These are phyloP conservation scores for Yamadazyma aaseri DNA, from an alignment of 1,139 yeast genomes.

Conservation along the genomic window DNA sequence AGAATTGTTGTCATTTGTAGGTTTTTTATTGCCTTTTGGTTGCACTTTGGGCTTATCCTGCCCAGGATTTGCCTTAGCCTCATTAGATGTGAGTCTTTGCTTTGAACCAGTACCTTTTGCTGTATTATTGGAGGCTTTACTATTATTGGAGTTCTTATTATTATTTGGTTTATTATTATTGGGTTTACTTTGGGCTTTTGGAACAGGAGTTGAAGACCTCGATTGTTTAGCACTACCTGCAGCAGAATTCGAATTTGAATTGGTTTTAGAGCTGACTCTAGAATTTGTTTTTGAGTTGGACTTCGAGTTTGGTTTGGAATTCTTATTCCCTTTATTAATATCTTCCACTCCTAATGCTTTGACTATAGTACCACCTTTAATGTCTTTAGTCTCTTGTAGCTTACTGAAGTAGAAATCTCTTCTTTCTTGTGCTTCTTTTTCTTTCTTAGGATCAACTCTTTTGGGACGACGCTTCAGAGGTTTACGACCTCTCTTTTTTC, in stretches of 20 bases:
- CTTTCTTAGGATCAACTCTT: slow-evolving; percentile 28
- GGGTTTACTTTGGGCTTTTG: neutral
- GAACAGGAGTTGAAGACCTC: slow-evolving; percentile 7
- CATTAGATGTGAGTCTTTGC: too few species aligned
- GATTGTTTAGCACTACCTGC: slow-evolving; percentile 6
- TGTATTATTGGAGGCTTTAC: neutral
- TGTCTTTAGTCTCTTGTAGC: slow-evolving; percentile 30
- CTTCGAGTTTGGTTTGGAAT: slow-evolving; percentile 1
- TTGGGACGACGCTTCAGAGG: slow-evolving; percentile 24
- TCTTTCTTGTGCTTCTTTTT: slow-evolving; percentile 30
- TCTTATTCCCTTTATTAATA: slow-evolving; percentile 9
- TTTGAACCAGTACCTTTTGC: neutral
- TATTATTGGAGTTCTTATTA: neutral
- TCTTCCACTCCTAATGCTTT: slow-evolving; percentile 38
- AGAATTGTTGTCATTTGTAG: too few species aligned
- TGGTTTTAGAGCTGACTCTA: slow-evolving; percentile 3
- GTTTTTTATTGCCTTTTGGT: neutral
- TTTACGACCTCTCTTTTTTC: slow-evolving; percentile 18
- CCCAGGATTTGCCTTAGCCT: neutral
- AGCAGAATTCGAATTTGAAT: slow-evolving; percentile 4
- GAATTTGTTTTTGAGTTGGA: slow-evolving; percentile 7
- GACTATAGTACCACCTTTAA: slow-evolving; percentile 44
- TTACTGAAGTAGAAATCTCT: slow-evolving; percentile 38
- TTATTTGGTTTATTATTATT: slow-evolving; percentile 1
- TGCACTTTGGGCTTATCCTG: too few species aligned